These are phyloP conservation scores for Termitomyces sp. DNA, from an alignment of 768 basidiomycete genomes.

Conservation along the genomic window DNA sequence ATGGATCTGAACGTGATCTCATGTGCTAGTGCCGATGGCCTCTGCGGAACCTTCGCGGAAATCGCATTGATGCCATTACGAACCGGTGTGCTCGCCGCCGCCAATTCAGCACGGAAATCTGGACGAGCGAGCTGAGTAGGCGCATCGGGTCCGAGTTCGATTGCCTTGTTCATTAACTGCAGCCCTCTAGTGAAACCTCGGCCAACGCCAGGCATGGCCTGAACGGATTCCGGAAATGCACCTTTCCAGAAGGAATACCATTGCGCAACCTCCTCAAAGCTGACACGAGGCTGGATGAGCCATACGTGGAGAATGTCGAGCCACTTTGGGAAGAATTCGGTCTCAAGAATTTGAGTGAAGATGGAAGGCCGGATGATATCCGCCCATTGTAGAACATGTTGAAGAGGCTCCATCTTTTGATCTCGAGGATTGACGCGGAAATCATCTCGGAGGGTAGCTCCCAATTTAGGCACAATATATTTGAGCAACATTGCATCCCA, in stretches of 20 bases:
- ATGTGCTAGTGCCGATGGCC: constrained; percentile 48
- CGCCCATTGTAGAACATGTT: constrained; percentile 74
- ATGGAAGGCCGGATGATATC: constrained; percentile 68
- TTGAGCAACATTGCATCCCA: constrained; percentile 93
- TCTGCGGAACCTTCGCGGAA: constrained; percentile 27
- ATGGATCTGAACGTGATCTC: constrained; percentile 93
- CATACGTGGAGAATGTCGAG: constrained; percentile 86
- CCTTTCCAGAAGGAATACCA: constrained; percentile 94
- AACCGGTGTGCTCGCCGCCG: constrained; percentile 22
- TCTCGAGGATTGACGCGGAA: constrained; percentile 88
- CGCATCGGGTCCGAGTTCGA: constrained; percentile 79
- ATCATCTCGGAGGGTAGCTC: constrained; percentile 71
- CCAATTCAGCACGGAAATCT: constrained; percentile 48
- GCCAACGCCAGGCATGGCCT: constrained; percentile 56
- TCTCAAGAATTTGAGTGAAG: constrained; percentile 78
- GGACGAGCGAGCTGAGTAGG: constrained; percentile 63
- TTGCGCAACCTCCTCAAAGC: constrained; percentile 86
- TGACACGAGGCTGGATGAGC: constrained; percentile 86
- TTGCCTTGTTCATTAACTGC: constrained; percentile 92
- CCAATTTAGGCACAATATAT: constrained; percentile 89
- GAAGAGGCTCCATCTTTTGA: constrained; percentile 82
- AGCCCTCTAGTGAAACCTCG: constrained; percentile 84
- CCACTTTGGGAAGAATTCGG: constrained; percentile 97
- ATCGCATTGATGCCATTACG: constrained; percentile 14
- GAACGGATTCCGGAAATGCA: constrained; percentile 67